Conservation (phyloP, 176 grass and related monocot species). For the Bromus sterilis region DNA sequence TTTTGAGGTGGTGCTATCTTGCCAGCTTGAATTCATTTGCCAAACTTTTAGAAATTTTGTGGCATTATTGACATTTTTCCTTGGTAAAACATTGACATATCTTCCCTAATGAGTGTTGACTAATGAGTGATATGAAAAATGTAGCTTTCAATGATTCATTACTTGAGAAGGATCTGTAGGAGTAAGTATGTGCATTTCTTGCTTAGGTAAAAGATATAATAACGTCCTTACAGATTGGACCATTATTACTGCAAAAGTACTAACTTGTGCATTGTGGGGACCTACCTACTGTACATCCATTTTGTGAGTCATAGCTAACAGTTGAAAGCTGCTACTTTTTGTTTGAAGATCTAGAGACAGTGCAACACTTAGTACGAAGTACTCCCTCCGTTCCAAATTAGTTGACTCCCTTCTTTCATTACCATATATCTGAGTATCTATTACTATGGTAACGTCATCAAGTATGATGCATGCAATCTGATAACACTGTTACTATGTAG, state of each 20-base stretch:
- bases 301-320: background rate
- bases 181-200: background rate
- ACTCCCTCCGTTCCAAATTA: too few relatives aligned
- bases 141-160: background rate
- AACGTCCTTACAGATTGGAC: background rate
- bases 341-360: background rate
- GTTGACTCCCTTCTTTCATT: too few relatives aligned
- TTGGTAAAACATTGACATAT: background rate
- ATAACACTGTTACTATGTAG: too few relatives aligned
- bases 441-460: too few relatives aligned
- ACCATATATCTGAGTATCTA: too few relatives aligned
- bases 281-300: background rate
- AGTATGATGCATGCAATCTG: too few relatives aligned
- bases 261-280: background rate
- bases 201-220: background rate
- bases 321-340: background rate
- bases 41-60: background rate
- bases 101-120: background rate
- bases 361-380: background rate
- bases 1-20: constrained; percentile 3
- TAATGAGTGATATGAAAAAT: background rate
- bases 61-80: background rate
- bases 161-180: background rate
- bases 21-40: background rate
- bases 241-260: background rate